These are phyloP conservation scores for Melaleuca quinquenervia DNA, from an alignment of 345 rosid genomes.

Conservation along the genomic window DNA sequence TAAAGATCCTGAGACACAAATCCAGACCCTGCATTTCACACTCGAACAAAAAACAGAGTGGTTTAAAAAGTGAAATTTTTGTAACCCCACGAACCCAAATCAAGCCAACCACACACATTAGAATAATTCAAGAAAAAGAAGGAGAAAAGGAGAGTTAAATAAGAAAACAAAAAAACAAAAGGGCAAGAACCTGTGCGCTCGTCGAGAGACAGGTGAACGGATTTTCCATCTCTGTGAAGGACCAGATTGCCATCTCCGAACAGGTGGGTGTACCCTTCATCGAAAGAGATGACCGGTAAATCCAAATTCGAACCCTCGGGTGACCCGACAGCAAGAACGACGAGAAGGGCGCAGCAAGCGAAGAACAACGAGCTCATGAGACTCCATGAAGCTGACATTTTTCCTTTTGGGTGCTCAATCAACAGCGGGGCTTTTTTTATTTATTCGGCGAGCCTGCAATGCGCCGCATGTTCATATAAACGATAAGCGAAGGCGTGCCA, in stretches of 20 bases:
- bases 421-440: neutral
- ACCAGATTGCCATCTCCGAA: conserved; percentile 78
- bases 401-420: neutral
- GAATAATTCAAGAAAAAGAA: neutral
- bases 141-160: too few relatives aligned
- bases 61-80: neutral
- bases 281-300: conserved; percentile 61
- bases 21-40: conserved; percentile 74
- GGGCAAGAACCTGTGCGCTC: conserved; percentile 64
- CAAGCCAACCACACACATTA: neutral
- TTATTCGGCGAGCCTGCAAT: neutral
- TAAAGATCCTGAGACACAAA: conserved; percentile 88
- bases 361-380: conserved; percentile 8
- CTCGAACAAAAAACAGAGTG: neutral
- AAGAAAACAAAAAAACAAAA: neutral
- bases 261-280: conserved; percentile 81
- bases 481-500: neutral
- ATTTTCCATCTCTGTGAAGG: conserved; percentile 62
- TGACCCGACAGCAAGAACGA: conserved; percentile 41
- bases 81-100: neutral
- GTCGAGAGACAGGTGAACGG: conserved; percentile 75
- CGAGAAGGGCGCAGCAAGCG: conserved; percentile 20
- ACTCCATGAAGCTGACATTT: conserved; percentile 14
- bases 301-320: neutral
- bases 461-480: neutral